These are phyloP conservation scores for Podosphaera fusca DNA, from an alignment of 2,329 filamentous ascomycete genomes.

Conservation along the genomic window DNA sequence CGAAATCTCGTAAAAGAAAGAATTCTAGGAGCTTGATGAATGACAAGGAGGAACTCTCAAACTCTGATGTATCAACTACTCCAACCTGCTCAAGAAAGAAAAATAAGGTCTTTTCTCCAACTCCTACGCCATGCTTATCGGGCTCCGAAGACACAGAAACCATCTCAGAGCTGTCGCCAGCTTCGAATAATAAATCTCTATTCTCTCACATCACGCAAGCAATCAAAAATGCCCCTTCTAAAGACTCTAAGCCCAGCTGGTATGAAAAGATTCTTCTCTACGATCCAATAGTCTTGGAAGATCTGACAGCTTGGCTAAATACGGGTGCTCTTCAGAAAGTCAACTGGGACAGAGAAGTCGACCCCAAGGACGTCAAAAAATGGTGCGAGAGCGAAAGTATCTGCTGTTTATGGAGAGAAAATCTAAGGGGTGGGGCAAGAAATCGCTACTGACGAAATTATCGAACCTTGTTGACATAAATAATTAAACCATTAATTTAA, in stretches of 20 bases:
- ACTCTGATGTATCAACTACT: conserved; percentile 18
- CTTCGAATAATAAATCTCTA: conserved; percentile 13
- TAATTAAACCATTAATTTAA: not conserved
- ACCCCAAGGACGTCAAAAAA: conserved; percentile 44
- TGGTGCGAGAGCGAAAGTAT: conserved; percentile 82
- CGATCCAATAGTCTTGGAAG: conserved; percentile 73
- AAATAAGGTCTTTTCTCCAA: too few relatives aligned
- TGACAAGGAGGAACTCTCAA: conserved; percentile 23
- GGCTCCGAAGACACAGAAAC: conserved; percentile 1
- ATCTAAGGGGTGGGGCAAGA: conserved; percentile 11
- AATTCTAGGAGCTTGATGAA: conserved; percentile 8
- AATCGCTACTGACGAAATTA: conserved; percentile 9
- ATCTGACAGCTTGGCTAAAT: conserved; percentile 67
- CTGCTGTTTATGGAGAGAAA: conserved; percentile 48
- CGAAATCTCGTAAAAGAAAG: conserved; percentile 13
- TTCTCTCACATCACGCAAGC: conserved; percentile 32
- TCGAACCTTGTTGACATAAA: not conserved
- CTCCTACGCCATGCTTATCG: too few relatives aligned
- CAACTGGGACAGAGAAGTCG: conserved; percentile 42
- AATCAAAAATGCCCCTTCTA: conserved; percentile 25
- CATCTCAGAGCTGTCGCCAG: conserved; percentile 11
- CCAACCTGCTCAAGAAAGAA: too few relatives aligned
- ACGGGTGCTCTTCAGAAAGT: conserved; percentile 37
- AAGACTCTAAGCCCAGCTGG: conserved; percentile 41
- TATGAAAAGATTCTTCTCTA: conserved; percentile 86